Evolutionary conservation across 2,329 filamentous ascomycete species (phyloP), one percentile per base, ranked within the genome.

Genomic region (Cyclaneusma minus): DNA sequence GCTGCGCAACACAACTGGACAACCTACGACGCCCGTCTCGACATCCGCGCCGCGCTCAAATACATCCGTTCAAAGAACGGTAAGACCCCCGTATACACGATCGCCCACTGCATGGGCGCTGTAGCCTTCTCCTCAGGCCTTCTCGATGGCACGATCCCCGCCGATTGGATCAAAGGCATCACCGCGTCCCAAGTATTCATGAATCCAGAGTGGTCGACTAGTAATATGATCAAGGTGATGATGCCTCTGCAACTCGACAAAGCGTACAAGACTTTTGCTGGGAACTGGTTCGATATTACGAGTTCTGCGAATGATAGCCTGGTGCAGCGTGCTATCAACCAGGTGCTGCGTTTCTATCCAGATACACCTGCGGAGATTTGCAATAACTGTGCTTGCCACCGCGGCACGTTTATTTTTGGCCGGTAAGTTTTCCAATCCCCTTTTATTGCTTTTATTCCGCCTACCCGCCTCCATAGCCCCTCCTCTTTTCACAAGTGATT

Each of bases 71-170:
- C 48, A 16, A 26, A 40, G 13, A 25, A 47, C 35, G 33, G 41
- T 29, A 34, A 44, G n/a, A 37, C 44, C 13, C 56, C 54, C 25
- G 48, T 69, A 18, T 75, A 76, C 44, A 58, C 59, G 3, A 55
- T 76, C 18, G 58, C 62, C 2, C 70, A 77, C 47, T 77, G 70
- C 45, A 66, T 72, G 56, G 71, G 70, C 14, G 63, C 64, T 22
- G 66, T 75, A 0, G 64, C 69, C 2, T 56, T 68, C 28, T 50
- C 64, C 0, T 50, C 56, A 4, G 70, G 68, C n/a, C 51, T 77
- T 1, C 55, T 77, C 2, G 67, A 71, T 41, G 68, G 70, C 19
- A 65, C 62, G 1, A 66, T 76, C 27, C 64, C 66, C 0, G 36
- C 58, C 0, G 43, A 44, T 21, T 74, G 68, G 66, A 56, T 76